Base-by-base conservation (phyloP, 768 basidiomycete species). In the Termitomyces sp. region DNA sequence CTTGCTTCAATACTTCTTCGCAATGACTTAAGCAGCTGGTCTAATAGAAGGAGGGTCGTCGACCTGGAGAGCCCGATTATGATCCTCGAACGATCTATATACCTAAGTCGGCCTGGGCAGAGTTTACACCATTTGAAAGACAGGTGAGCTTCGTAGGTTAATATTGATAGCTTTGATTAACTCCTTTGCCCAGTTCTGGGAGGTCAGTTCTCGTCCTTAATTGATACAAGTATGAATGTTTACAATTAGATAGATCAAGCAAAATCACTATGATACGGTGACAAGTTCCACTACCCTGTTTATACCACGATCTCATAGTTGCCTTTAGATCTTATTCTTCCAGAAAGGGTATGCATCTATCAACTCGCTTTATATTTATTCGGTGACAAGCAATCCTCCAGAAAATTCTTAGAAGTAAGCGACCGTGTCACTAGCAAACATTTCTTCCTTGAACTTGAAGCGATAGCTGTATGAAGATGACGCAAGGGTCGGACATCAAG, bases 201-300 rank as follows among this genome's bases (percentile, higher is more conserved):
- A 87, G 80, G 83, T 82, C 65, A 38, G 82, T 71, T 12, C 17
- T 44, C 26, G 34, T 22, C 46, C 55, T 2, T 21, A 4, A 40
- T 40, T 26, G 32, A 14, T 22, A 19, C 17, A 19, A 38, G 7
- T 49, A 42, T n/a, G 38, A 47, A 30, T 51, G 40, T 52, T 56
- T 42, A 46, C 44, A 10, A 8, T 43, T 34, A 35, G 26, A 45
- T 58, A 93, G 79, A 99, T 99, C 76, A 99, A 98, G 68, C 93
- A 96, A 70, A 88, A 94, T 64, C 94, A 98, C 66, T 98, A 84
- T 66, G 97, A 99, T 70, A 99, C 97, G 17, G 88, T 90, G 62
- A 58, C 68, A 61, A 41, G 5, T 22, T 42, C 30, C 40, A 34
- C 9, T 67, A 42, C n/a, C 17, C 41, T 15, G 41, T 19, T n/a